Evolutionary conservation across 805 yeast species (phyloP), one percentile per base, ranked within the genome.

Genomic region (Torulaspora indica): DNA sequence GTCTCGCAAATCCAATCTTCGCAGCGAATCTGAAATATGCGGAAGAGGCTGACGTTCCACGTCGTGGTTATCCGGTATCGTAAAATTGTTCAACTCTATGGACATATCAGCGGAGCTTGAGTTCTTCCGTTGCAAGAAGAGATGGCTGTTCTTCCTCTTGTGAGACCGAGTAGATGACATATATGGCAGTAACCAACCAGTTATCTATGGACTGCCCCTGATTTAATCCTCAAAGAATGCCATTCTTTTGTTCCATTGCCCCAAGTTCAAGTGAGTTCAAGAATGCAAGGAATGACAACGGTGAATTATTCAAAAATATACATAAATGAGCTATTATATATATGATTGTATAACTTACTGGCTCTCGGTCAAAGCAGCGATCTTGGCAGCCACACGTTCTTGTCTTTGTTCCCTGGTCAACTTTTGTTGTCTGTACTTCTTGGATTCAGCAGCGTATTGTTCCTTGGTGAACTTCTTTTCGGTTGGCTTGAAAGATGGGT

Each of bases 381-480:
- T 89, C 88, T 88, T 91, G 73, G 83, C 86, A 69, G 81, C 88
- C 72, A 93, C 79, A 70, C 79, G 84, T 64, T 85, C 96, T 63
- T 76, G 70, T 79, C 95, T 85, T 82, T 93, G 86, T 68, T 79
- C 98, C 68, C 68, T 80, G 77, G 98, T 80, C 75, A 91, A 82
- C 79, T 86, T 91, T 67, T 68, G 75, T 71, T 79, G 82, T 76
- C 79, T 83, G 96, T 74, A 86, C 79, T 91, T 88, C 82, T 83
- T 85, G 60, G 95, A 81, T 75, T 82, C 87, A 72, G 95, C 95
- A 79, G 95, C 95, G 81, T 88, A 91, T 78, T 90, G 93, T 72
- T 82, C 96, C 83, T 88, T 91, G 81, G 95, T 77, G 91, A 81
- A 84, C 79, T 87, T 87, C 82, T 80, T 81, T 74, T 81, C 85